These are phyloP conservation scores for Pichia sp. DNA, from an alignment of 1,139 yeast genomes.

Conservation along the genomic window DNA sequence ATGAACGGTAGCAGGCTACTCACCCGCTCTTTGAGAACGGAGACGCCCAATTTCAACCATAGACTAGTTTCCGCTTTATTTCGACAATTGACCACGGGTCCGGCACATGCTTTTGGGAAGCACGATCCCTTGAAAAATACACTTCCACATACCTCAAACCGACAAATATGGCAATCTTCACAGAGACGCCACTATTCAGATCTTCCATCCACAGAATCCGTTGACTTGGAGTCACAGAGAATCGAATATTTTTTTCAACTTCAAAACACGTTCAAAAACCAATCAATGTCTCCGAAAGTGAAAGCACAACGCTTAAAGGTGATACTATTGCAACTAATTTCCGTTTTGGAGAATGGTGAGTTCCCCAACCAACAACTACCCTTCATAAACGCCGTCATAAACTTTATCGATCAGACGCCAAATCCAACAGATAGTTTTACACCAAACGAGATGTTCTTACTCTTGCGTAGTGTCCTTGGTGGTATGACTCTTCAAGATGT, in stretches of 20 bases:
- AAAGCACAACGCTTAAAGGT: conserved; percentile 21
- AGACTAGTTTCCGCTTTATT: too few relatives aligned
- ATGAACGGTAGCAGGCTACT: too few relatives aligned
- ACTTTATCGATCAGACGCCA: conserved; percentile 22
- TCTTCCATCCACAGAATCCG: conserved; percentile 12
- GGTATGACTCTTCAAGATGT: conserved; percentile 26
- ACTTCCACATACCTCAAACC: too few relatives aligned
- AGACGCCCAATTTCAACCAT: too few relatives aligned
- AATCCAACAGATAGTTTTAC: conserved; percentile 21
- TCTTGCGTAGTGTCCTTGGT: conserved; percentile 20
- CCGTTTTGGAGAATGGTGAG: conserved; percentile 16
- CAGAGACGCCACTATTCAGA: conserved; percentile 5
- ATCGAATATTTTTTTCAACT: conserved; percentile 19
- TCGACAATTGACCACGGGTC: too few relatives aligned
- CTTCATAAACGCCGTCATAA: conserved; percentile 23
- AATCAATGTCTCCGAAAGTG: conserved; percentile 21
- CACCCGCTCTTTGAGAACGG: too few relatives aligned
- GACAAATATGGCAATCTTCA: too few relatives aligned
- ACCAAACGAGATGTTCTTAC: conserved; percentile 19
- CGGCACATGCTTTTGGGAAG: too few relatives aligned
- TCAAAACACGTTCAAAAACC: conserved; percentile 19
- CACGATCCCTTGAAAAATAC: too few relatives aligned
- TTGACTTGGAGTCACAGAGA: conserved; percentile 15
- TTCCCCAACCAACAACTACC: conserved; percentile 21
- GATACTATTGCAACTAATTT: conserved; percentile 16